Base-by-base conservation (phyloP, 1,139 yeast genomes). In the Nakaseomyces bracarensis region DNA sequence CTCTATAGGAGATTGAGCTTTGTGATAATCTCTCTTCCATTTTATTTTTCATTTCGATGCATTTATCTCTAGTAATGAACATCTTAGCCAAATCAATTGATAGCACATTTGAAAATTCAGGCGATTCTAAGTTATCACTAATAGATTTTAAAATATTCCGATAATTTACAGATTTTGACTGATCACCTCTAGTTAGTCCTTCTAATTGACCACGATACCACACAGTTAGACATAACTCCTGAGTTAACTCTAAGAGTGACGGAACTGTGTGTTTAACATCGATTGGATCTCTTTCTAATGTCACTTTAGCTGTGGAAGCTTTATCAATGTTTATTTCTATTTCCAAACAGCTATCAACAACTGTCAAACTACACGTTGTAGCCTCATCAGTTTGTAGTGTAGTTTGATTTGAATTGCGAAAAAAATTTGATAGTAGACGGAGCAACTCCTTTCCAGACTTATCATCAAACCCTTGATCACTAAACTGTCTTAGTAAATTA, bases 191-290 rank as follows among this genome's bases (percentile, higher is more conserved):
- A 8, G 34, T 11, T 18, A 11, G 4, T 8, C 7, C 9, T 8
- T 30, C 34, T 4, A 30, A 18, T 2, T 30, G 34, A 8, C 36
- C 18, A 8, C 26, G 16, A 33, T 20, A 33, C 36, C 36, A 33
- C 18, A 33, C 3, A 4, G 36, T 4, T 13, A 5, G 6, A 18
- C 26, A 33, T 21, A 33, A 13, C 11, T 20, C 25, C 9, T 33
- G 36, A 6, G 36, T n/a, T 3, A 33, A 26, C 18, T 33, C 36
- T 8, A 33, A 13, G 4, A 33, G 13, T 6, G 26, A 20, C 4
- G 26, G 18, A 8, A 33, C 10, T 3, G n/a, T 3, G 20, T 21
- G 16, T 14, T 13, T 11, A n/a, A 20, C 36, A n/a, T 20, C 11
- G 4, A 7, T 4, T 7, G 10, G 5, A 20, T 4, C 10, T 3